phyloP scores from a whole-genome alignment of 2,329 filamentous ascomycete species.

The Cladosporium sp. region DNA sequence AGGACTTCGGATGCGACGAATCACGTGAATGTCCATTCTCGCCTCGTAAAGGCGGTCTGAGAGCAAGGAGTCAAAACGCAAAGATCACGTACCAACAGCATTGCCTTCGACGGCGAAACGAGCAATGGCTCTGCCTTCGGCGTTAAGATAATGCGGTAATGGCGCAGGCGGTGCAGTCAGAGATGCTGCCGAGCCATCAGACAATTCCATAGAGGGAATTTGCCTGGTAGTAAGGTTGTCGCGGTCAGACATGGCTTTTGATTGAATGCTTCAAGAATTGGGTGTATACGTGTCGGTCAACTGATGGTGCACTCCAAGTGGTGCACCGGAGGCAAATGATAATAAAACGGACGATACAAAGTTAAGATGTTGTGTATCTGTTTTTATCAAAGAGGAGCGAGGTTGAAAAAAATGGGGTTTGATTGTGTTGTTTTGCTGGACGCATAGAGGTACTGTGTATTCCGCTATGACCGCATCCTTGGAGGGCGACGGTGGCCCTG shows the following conservation, averaged over 20 bases:
- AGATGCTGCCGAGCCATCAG: slow-evolving; percentile 35
- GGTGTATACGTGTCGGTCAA: too few relatives aligned
- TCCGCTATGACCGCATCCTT: not conserved
- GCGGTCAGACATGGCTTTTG: slow-evolving; percentile 30
- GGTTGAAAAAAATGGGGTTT: too few relatives aligned
- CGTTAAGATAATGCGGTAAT: slow-evolving; percentile 36
- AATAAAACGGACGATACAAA: too few relatives aligned
- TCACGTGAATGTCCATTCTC: not conserved
- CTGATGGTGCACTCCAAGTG: too few relatives aligned
- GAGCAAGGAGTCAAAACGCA: too few relatives aligned
- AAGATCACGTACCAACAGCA: slow-evolving; percentile 41
- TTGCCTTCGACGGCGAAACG: slow-evolving; percentile 50
- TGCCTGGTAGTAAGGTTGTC: slow-evolving; percentile 39
- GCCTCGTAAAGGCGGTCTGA: not conserved
- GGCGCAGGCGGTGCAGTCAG: slow-evolving; percentile 41
- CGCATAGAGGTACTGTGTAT: not conserved
- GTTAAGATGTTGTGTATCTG: too few relatives aligned
- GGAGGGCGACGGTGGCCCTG: not conserved
- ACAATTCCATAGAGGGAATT: slow-evolving; percentile 46
- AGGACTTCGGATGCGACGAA: not conserved
- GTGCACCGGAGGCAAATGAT: too few relatives aligned
- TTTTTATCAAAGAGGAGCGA: too few relatives aligned
- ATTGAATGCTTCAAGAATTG: too few relatives aligned
- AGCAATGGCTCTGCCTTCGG: slow-evolving; percentile 38
- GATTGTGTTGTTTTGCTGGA: not conserved